phyloP scores from a whole-genome alignment of 805 yeast species.

The Candida dajiaensis region DNA sequence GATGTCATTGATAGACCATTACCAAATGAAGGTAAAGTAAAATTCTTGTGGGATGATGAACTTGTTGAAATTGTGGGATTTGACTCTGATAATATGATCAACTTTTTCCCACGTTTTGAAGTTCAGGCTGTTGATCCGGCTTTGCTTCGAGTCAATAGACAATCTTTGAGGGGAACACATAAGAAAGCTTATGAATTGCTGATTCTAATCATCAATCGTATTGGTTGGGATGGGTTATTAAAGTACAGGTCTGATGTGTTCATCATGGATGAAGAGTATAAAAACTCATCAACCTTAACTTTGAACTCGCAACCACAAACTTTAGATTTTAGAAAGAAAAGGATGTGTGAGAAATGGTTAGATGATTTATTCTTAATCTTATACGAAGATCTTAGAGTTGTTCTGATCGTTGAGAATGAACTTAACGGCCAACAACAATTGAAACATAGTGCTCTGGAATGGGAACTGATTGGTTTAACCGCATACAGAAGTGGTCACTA shows the following conservation, averaged over 20 bases:
- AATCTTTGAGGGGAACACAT: slow-evolving; percentile 47
- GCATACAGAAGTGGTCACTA: slow-evolving; percentile 41
- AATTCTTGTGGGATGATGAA: slow-evolving; percentile 38
- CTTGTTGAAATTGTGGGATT: slow-evolving; percentile 21
- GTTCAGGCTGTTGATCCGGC: slow-evolving; percentile 41
- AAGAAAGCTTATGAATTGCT: slow-evolving; percentile 61
- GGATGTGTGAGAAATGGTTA: slow-evolving; percentile 73
- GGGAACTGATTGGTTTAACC: slow-evolving; percentile 66
- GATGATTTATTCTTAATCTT: slow-evolving; percentile 67
- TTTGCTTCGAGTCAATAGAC: slow-evolving; percentile 45
- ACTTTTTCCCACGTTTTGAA: slow-evolving; percentile 23
- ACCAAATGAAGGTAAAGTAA: slow-evolving; percentile 49
- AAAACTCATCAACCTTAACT: slow-evolving; percentile 24
- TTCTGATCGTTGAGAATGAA: slow-evolving; percentile 28
- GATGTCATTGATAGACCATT: slow-evolving; percentile 41
- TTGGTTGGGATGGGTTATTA: slow-evolving; percentile 82
- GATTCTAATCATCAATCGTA: slow-evolving; percentile 55
- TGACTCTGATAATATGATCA: slow-evolving; percentile 21
- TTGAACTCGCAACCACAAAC: slow-evolving; percentile 9
- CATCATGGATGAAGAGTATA: slow-evolving; percentile 74
- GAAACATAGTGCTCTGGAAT: slow-evolving; percentile 60
- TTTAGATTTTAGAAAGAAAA: slow-evolving; percentile 29
- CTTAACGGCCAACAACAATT: slow-evolving; percentile 18
- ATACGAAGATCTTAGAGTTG: slow-evolving; percentile 54
- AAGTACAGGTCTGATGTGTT: slow-evolving; percentile 63